phyloP scores from a whole-genome alignment of 176 grass and related monocot species.

The Musa troglodytarum region DNA sequence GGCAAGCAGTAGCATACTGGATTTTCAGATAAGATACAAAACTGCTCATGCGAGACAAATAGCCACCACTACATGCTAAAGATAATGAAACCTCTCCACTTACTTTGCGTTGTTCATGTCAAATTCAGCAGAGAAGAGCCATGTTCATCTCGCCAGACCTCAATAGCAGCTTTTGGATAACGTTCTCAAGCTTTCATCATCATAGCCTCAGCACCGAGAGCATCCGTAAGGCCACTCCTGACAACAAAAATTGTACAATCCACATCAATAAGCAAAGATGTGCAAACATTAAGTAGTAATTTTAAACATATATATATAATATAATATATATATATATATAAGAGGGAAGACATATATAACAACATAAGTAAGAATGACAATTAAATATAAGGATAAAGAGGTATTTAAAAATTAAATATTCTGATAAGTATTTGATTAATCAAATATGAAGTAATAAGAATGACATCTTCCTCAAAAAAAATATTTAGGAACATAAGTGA shows the following conservation, averaged over 20 bases:
- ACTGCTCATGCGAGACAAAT: too few species aligned
- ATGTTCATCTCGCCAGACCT: conserved; percentile 93
- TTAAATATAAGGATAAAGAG: too few species aligned
- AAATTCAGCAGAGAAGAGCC: conserved; percentile 62
- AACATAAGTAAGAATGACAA: too few species aligned
- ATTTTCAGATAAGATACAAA: background rate
- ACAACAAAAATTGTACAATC: background rate
- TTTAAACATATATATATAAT: too few species aligned
- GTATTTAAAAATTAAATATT: too few species aligned
- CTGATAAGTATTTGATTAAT: too few species aligned
- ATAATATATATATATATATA: too few species aligned
- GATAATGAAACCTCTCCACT: background rate
- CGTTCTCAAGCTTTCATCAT: conserved; percentile 92
- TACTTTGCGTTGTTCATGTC: conserved; percentile 93
- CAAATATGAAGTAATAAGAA: too few species aligned
- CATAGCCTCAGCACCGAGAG: conserved; percentile 58
- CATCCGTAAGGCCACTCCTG: conserved; percentile 65
- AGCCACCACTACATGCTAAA: background rate
- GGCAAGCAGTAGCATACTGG: too few species aligned
- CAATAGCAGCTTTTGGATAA: conserved; percentile 85
- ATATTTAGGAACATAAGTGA: too few species aligned
- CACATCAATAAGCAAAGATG: background rate
- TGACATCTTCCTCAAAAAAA: too few species aligned
- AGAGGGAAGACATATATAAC: too few species aligned
- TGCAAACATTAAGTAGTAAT: background rate